Conservation (phyloP, 768 basidiomycete species). For the Galerina marginata region DNA sequence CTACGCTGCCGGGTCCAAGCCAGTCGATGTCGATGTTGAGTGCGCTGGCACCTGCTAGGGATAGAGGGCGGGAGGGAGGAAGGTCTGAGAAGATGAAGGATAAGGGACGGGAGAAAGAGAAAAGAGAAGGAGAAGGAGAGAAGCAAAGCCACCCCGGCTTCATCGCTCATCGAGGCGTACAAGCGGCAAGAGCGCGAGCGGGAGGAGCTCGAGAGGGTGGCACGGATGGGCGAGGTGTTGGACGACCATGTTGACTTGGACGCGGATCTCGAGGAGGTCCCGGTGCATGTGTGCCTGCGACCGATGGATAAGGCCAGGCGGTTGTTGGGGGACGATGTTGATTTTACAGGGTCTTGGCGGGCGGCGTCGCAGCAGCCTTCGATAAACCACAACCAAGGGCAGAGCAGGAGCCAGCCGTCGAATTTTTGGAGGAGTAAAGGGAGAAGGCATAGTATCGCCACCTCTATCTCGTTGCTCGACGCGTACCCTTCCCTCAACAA, state of each 20-base stretch:
- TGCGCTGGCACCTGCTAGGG: not conserved
- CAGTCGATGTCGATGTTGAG: no score
- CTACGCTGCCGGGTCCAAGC: not conserved
- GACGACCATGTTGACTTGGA: not conserved
- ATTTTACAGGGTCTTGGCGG: no score
- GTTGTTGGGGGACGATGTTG: no score
- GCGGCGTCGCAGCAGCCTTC: no score
- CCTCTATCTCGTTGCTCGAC: no score
- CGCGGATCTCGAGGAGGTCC: no score
- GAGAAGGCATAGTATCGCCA: no score
- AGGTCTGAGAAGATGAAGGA: not conserved
- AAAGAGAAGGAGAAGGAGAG: not conserved
- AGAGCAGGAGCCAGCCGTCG: no score
- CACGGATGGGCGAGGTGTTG: not conserved
- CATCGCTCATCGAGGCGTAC: constrained; percentile 23
- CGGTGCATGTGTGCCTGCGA: no score
- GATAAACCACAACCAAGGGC: no score
- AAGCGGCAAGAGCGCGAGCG: constrained; percentile 25
- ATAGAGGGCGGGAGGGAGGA: not conserved
- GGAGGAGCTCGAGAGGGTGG: constrained; percentile 25
- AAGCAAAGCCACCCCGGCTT: constrained; percentile 13
- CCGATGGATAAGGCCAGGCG: no score
- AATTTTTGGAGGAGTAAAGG: no score
- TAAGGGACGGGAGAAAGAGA: not conserved
- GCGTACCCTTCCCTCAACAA: not conserved